Percentiles rank a stretch among this genome's conserved stretches.
These are phyloP conservation scores for Areca catechu DNA, from an alignment of 176 grass and related monocot genomes.

Conservation along the genomic window DNA sequence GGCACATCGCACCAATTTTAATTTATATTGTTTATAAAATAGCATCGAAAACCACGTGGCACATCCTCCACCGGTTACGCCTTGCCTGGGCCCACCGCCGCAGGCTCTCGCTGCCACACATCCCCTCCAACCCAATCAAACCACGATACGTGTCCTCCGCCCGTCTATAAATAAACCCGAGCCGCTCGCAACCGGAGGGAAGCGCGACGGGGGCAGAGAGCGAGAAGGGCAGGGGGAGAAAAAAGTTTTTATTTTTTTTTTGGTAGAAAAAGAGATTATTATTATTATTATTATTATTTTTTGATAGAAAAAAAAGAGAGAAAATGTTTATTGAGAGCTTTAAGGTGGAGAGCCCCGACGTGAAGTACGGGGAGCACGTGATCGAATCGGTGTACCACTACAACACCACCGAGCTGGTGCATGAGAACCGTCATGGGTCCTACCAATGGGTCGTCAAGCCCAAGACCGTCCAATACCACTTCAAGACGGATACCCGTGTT, in stretches of 20 bases:
- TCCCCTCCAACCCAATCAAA: no score
- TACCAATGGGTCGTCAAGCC: conserved; percentile 75
- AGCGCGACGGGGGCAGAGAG: neutral
- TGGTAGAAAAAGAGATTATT: no score
- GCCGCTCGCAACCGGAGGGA: neutral
- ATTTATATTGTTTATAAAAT: no score
- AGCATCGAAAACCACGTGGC: no score
- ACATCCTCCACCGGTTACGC: no score
- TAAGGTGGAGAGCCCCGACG: conserved; percentile 82
- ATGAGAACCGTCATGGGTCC: conserved; percentile 62
- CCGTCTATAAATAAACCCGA: conserved; percentile 15
- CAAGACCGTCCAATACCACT: conserved; percentile 74
- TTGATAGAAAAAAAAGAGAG: neutral
- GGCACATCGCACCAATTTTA: no score
- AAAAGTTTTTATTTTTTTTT: no score
- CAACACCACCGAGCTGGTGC: conserved; percentile 93
- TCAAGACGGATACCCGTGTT: conserved; percentile 60
- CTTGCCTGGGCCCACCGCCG: no score
- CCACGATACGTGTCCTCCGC: neutral
- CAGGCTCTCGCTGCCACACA: no score
- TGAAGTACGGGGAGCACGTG: conserved; percentile 54
- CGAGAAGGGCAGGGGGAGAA: no score
- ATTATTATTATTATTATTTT: no score
- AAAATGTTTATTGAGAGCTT: conserved; percentile 95
- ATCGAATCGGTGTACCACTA: conserved; percentile 89